Conservation (phyloP, 202 grass and related monocot species). For the Panicum virgatum region DNA sequence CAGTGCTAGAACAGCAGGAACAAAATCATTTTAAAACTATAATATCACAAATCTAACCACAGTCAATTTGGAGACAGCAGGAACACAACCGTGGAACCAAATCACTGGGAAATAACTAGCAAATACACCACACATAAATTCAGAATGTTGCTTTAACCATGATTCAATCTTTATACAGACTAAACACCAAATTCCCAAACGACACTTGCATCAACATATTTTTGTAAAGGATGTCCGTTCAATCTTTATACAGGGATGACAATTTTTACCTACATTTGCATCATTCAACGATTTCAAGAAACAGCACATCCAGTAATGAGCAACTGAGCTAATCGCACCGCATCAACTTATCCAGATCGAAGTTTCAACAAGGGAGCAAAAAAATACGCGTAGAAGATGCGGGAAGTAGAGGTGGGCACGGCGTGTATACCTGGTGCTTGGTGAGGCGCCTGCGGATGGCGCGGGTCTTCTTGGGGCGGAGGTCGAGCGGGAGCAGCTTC, state of each 20-base stretch:
- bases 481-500: slow-evolving; percentile 62
- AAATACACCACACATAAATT: neutral
- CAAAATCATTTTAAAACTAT: neutral
- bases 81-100: neutral
- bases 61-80: neutral
- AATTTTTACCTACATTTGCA: neutral
- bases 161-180: neutral
- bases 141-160: neutral
- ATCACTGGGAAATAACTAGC: neutral
- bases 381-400: no score
- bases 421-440: slow-evolving; percentile 60
- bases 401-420: neutral
- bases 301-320: neutral
- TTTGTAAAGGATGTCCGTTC: neutral
- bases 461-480: slow-evolving; percentile 87
- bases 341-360: neutral
- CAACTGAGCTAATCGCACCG: neutral
- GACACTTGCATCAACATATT: neutral
- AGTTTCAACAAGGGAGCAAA: neutral
- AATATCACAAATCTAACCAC: neutral
- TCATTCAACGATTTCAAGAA: neutral
- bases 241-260: neutral
- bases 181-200: neutral
- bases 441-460: slow-evolving; percentile 83
- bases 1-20: neutral